These are phyloP conservation scores for Jatropha podagrica DNA, from an alignment of 441 rosid species.

Conservation along the genomic window DNA sequence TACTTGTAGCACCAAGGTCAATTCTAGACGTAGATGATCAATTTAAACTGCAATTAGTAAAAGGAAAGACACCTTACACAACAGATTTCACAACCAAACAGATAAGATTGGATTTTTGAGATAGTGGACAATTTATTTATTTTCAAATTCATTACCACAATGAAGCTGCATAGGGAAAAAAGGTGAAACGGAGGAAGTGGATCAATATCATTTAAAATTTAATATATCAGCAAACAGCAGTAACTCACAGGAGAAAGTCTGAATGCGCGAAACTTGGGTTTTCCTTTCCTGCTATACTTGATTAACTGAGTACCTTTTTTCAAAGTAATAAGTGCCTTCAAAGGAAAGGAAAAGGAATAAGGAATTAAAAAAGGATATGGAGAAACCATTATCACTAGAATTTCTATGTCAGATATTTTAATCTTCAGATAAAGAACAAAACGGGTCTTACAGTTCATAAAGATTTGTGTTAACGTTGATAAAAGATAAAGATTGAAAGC, in stretches of 20 bases:
- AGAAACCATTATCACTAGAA: not conserved
- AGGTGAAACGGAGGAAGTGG: not conserved
- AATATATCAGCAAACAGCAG: conserved; percentile 4
- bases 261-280: conserved; percentile 91
- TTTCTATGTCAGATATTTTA: not conserved
- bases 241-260: conserved; percentile 78
- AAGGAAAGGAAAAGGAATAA: conserved; percentile 2
- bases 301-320: conserved; percentile 84
- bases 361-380: not conserved
- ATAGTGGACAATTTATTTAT: not conserved
- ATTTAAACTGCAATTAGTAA: not conserved
- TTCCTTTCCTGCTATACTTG: conserved; percentile 91
- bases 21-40: not conserved
- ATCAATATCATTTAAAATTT: not conserved
- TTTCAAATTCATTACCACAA: not conserved
- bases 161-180: conserved; percentile 2
- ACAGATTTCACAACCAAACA: not conserved
- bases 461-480: not conserved
- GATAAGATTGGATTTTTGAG: not conserved
- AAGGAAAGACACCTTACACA: not conserved
- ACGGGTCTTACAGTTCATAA: not conserved
- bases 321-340: conserved; percentile 74
- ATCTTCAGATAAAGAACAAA: not conserved
- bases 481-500: not conserved
- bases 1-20: not conserved